Conservation (phyloP, 257 asterid genomes). For the Gentiana straminea region DNA sequence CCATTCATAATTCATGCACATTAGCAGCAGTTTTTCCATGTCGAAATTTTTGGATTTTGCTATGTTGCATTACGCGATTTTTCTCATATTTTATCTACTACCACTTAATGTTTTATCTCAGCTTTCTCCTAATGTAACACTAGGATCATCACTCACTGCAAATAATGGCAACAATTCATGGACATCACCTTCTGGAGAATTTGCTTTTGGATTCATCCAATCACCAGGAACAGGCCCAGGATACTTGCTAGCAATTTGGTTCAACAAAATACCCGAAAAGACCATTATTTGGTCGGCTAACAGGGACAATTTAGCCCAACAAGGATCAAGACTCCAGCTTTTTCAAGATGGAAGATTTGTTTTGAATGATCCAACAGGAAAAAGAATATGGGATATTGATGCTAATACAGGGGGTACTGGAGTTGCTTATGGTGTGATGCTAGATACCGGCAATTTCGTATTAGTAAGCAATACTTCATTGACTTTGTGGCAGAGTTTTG, state of each 20-base stretch:
- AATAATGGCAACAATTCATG: neutral
- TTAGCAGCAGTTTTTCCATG: too few species aligned
- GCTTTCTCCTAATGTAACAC: neutral
- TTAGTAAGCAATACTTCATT: neutral
- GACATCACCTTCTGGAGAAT: slow-evolving; percentile 9
- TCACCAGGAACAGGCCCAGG: neutral
- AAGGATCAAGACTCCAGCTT: slow-evolving; percentile 7
- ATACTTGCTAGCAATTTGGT: slow-evolving; percentile 11
- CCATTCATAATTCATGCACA: too few species aligned
- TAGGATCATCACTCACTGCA: slow-evolving; percentile 11
- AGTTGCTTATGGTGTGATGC: slow-evolving; percentile 9
- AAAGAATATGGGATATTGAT: slow-evolving; percentile 4
- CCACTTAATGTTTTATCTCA: neutral
- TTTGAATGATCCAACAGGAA: slow-evolving; percentile 1
- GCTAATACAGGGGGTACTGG: slow-evolving; percentile 1
- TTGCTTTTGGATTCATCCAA: slow-evolving; percentile 9
- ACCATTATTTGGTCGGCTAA: slow-evolving; percentile 17
- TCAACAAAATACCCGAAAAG: slow-evolving; percentile 11
- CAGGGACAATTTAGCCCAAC: neutral
- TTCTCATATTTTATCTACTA: neutral
- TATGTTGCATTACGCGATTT: neutral
- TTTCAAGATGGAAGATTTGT: slow-evolving; percentile 4
- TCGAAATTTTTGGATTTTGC: neutral
- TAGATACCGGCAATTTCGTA: slow-evolving; percentile 10
- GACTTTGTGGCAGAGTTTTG: slow-evolving; percentile 11